Evolutionary conservation across 371 early-diverging fungal genomes (phyloP).

Genomic region (Saksenaea vasiformis): DNA sequence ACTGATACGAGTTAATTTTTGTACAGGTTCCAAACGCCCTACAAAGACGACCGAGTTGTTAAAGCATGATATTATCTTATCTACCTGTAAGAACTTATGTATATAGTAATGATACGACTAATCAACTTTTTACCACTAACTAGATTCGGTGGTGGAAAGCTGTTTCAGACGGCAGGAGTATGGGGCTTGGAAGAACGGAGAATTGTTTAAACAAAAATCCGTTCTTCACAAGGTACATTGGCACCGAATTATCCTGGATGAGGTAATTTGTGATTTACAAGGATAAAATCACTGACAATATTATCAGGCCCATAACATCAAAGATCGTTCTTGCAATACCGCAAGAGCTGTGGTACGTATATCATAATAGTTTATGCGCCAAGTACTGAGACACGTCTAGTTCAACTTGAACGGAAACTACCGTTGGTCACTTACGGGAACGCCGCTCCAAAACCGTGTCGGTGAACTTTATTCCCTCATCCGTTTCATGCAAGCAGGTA

Average conservation of each 20-base stretch:
- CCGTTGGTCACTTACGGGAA: conserved; percentile 94
- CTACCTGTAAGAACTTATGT: conserved; percentile 65
- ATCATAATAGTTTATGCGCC: background rate
- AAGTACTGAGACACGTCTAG: conserved; percentile 16
- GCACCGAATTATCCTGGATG: conserved; percentile 91
- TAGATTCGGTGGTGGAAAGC: conserved; percentile 78
- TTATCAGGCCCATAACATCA: conserved; percentile 88
- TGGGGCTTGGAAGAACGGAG: conserved; percentile 61
- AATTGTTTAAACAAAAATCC: conserved; percentile 65
- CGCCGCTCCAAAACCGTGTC: conserved; percentile 97
- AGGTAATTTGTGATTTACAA: conserved; percentile 31
- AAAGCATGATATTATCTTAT: conserved; percentile 79
- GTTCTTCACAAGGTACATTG: conserved; percentile 77
- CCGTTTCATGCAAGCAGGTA: conserved; percentile 74
- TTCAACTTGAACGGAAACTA: conserved; percentile 75
- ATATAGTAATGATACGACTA: background rate
- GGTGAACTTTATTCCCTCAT: conserved; percentile 96
- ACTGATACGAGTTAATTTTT: conserved; percentile 2
- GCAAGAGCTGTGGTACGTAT: conserved; percentile 75
- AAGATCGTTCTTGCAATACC: conserved; percentile 90
- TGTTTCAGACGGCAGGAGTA: conserved; percentile 73
- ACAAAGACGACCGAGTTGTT: conserved; percentile 49
- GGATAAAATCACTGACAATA: background rate
- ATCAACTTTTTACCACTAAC: background rate
- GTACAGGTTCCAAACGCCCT: conserved; percentile 51